Conservation (phyloP, 208 protist genomes). For the Wallacemonas rigidus region DNA sequence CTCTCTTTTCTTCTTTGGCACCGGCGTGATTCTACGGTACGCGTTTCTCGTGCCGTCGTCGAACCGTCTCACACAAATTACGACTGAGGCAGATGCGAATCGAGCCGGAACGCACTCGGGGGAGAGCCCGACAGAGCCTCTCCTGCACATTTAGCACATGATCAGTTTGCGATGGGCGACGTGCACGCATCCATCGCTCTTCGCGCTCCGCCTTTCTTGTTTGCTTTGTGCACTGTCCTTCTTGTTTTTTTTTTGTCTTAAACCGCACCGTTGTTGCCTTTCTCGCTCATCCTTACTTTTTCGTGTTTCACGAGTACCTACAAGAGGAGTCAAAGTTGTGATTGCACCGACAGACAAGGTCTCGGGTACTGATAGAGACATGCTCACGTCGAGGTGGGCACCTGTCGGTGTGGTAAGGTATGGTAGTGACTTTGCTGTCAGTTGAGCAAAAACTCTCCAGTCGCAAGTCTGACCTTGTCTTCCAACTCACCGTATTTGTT, state of each 20-base stretch:
- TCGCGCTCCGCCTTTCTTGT: background rate
- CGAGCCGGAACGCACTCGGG: too few relatives aligned
- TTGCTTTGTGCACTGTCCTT: background rate
- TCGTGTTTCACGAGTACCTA: background rate
- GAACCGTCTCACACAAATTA: background rate
- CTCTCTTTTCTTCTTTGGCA: slow-evolving; percentile 12
- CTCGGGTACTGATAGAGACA: too few relatives aligned
- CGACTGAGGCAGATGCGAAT: background rate
- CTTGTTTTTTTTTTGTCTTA: background rate
- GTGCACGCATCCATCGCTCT: too few relatives aligned
- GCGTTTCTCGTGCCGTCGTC: slow-evolving; percentile 19
- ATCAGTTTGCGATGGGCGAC: too few relatives aligned
- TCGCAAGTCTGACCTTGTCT: background rate
- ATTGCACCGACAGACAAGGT: too few relatives aligned
- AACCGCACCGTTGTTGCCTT: background rate
- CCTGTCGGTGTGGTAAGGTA: too few relatives aligned
- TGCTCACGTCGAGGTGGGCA: too few relatives aligned
- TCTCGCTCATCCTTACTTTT: background rate
- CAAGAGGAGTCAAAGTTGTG: too few relatives aligned
- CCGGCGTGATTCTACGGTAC: slow-evolving; percentile 14
- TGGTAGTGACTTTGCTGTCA: too few relatives aligned
- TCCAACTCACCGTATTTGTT: background rate
- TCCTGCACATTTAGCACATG: slow-evolving; percentile 4
- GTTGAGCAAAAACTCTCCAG: too few relatives aligned
- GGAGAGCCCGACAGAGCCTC: background rate